Evolutionary conservation across 2,329 filamentous ascomycete species (phyloP).

Genomic region (Dothistroma septosporum): DNA sequence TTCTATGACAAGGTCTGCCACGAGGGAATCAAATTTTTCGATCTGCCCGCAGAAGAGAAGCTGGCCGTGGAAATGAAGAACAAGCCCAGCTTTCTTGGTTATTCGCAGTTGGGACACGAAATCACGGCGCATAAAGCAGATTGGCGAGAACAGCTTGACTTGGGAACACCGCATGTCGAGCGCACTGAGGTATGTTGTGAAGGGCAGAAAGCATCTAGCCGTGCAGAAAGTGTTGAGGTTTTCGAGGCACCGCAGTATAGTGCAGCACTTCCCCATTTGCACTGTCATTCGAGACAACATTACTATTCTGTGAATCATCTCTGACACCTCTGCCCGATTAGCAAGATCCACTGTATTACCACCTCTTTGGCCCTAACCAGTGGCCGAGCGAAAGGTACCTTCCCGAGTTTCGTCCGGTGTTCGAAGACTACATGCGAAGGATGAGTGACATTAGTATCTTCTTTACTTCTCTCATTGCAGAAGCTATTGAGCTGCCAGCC

Average conservation of each 20-base stretch:
- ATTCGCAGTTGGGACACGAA: constrained; percentile 47
- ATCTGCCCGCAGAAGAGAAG: constrained; percentile 73
- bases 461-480: constrained; percentile 77
- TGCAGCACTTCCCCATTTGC: too few species aligned
- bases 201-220: too few species aligned
- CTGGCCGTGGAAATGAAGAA: constrained; percentile 53
- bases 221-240: too few species aligned
- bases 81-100: constrained; percentile 40
- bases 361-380: constrained; percentile 71
- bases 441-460: constrained; percentile 69
- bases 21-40: constrained; percentile 70
- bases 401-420: constrained; percentile 64
- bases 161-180: constrained; percentile 71
- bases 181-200: constrained; percentile 45
- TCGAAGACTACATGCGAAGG: constrained; percentile 68
- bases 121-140: constrained; percentile 71
- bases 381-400: constrained; percentile 66
- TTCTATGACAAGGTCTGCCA: constrained; percentile 62
- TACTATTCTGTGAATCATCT: too few species aligned
- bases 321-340: too few species aligned
- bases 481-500: constrained; percentile 68
- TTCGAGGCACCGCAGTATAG: too few species aligned
- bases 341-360: constrained; percentile 64
- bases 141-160: constrained; percentile 81
- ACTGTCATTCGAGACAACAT: too few species aligned